phyloP scores from a whole-genome alignment of 306 rosid genomes.

The Trifolium repens region DNA sequence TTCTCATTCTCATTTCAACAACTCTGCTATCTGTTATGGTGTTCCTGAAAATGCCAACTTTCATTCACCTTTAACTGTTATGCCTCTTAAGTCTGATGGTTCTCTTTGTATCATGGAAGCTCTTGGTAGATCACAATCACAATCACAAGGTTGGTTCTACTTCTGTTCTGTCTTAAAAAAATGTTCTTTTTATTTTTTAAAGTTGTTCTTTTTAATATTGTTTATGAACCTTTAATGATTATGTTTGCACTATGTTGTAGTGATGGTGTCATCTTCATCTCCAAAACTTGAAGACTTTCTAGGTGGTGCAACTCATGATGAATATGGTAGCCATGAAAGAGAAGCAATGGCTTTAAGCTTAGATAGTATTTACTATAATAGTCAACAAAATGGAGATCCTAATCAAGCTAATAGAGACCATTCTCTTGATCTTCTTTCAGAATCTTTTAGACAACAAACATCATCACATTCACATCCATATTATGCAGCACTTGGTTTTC shows the following conservation, averaged over 20 bases:
- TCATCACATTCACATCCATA: conserved; percentile 48
- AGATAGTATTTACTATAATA: conserved; percentile 70
- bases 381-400: conserved; percentile 56
- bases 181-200: not conserved
- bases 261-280: conserved; percentile 68
- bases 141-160: conserved; percentile 59
- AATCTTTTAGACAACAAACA: conserved; percentile 55
- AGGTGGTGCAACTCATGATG: conserved; percentile 75
- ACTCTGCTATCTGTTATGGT: conserved; percentile 59
- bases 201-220: not conserved
- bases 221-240: not conserved
- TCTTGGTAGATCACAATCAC: conserved; percentile 69
- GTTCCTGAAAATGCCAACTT: conserved; percentile 55
- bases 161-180: not conserved
- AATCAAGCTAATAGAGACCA: conserved; percentile 50
- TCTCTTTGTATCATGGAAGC: conserved; percentile 95
- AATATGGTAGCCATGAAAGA: conserved; percentile 65
- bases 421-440: conserved; percentile 53
- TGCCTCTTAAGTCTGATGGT: conserved; percentile 95
- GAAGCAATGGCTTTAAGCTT: conserved; percentile 86
- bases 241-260: conserved; percentile 38
- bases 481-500: conserved; percentile 59
- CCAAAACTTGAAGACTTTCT: conserved; percentile 93
- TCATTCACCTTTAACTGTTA: conserved; percentile 69
- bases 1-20: conserved; percentile 52